Evolutionary conservation across 176 grass and related monocot species (phyloP).

Genomic region (Oryza meyeriana): DNA sequence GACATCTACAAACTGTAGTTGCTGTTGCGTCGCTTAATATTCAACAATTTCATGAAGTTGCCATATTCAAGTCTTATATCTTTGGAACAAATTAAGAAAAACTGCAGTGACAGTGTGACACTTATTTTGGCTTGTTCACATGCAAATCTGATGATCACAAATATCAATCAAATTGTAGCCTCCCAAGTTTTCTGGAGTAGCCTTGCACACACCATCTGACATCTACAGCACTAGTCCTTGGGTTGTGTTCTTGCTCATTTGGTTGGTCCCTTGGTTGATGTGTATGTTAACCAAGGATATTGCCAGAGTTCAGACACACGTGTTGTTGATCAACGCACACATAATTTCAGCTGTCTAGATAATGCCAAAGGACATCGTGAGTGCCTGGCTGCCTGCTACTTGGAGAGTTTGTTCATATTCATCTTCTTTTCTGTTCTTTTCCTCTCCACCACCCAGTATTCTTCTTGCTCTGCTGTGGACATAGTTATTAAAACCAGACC

Average conservation of each 20-base stretch:
- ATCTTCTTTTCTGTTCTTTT: neutral
- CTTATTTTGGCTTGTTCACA: neutral
- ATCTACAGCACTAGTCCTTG: neutral
- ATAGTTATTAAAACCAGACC: too few species aligned
- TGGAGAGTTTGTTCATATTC: neutral
- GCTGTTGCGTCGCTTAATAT: neutral
- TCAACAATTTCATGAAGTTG: neutral
- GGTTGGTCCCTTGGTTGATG: neutral
- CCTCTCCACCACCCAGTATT: conserved; percentile 1
- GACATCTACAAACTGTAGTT: conserved; percentile 1
- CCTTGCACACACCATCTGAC: neutral
- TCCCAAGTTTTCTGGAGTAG: neutral
- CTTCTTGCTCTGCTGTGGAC: neutral
- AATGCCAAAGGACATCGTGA: neutral
- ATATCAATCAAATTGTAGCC: neutral
- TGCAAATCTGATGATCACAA: neutral
- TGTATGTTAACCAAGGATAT: conserved; percentile 11
- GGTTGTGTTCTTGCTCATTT: conserved; percentile 17
- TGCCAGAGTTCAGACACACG: neutral
- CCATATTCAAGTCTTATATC: neutral
- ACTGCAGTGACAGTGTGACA: neutral
- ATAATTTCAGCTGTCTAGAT: neutral
- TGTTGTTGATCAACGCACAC: neutral
- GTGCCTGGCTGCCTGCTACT: neutral
- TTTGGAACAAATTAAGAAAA: conserved; percentile 8